Evolutionary conservation across 768 basidiomycete genomes (phyloP).

Genomic region (Boletus vermiculosoides): DNA sequence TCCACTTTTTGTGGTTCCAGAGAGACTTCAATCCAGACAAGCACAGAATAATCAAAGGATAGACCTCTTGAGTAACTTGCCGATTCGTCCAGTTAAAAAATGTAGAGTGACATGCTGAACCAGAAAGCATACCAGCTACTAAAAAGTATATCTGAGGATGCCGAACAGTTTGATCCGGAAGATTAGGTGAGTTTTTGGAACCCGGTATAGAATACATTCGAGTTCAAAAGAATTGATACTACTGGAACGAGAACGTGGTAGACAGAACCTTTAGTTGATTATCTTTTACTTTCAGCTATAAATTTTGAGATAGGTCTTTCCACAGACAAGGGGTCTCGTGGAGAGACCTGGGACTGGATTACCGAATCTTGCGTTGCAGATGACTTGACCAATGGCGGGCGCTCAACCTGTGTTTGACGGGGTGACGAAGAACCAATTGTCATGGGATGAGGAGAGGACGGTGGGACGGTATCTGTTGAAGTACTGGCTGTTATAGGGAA

Average conservation of each 20-base stretch:
- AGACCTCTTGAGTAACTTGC: neutral
- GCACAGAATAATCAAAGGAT: neutral
- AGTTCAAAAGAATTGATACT: neutral
- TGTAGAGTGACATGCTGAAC: neutral
- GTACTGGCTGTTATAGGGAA: constrained; percentile 11
- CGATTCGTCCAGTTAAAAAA: neutral
- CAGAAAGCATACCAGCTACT: neutral
- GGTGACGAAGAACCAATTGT: constrained; percentile 20
- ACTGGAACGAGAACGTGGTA: neutral
- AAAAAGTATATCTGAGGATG: neutral
- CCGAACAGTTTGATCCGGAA: neutral
- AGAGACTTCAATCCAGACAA: neutral
- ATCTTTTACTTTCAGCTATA: constrained; percentile 31
- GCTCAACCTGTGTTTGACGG: constrained; percentile 11
- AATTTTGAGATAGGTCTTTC: constrained; percentile 33
- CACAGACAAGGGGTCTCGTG: neutral
- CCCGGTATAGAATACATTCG: neutral
- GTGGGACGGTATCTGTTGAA: neutral
- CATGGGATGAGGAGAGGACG: constrained; percentile 8
- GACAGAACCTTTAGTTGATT: neutral
- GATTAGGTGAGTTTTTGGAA: neutral
- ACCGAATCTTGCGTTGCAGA: constrained; percentile 12
- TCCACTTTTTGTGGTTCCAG: constrained; percentile 26
- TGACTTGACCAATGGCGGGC: constrained; percentile 25
- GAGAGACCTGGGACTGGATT: neutral